Percentiles rank a stretch among this genome's conserved stretches.
Evolutionary conservation across 139 green algal species (phyloP).

Genomic region (Tetradesmus lagerheimii): DNA sequence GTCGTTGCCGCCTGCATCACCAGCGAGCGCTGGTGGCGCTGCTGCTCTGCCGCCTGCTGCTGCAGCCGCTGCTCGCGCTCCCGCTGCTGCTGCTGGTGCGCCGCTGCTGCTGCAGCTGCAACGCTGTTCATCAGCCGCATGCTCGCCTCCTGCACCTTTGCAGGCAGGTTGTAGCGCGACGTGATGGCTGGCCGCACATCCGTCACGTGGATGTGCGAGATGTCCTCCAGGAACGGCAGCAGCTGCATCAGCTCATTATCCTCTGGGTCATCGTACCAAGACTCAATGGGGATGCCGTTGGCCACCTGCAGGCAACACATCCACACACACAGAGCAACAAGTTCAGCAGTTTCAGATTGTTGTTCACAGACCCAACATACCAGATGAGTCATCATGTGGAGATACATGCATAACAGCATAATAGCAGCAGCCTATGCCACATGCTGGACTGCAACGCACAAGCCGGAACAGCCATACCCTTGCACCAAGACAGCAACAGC

Average conservation of each 20-base stretch:
- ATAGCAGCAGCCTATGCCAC: too few species aligned
- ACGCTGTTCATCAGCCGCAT: background rate
- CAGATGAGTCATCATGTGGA: too few species aligned
- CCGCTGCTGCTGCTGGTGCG: background rate
- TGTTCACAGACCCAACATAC: background rate
- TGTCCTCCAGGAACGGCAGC: conserved; percentile 91
- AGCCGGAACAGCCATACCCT: too few species aligned
- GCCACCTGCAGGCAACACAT: conserved; percentile 86
- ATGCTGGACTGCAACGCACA: too few species aligned
- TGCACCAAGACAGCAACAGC: too few species aligned
- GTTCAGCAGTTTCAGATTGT: too few species aligned
- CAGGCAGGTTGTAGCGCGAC: conserved; percentile 74
- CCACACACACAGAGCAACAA: background rate
- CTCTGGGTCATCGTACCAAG: conserved; percentile 91
- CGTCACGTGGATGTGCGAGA: conserved; percentile 56
- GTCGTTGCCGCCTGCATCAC: background rate
- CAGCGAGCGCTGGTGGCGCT: background rate
- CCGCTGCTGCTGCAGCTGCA: background rate
- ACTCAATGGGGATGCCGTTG: conserved; percentile 98
- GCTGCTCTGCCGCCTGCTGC: background rate
- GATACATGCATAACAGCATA: too few species aligned
- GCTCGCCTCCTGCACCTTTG: conserved; percentile 66
- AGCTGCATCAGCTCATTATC: conserved; percentile 89
- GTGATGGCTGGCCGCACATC: conserved; percentile 86
- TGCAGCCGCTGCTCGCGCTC: background rate